Percentiles rank a stretch among this genome's conserved stretches.
Conservation (phyloP, 768 basidiomycete genomes). For the Agrocybe chaxingu region DNA sequence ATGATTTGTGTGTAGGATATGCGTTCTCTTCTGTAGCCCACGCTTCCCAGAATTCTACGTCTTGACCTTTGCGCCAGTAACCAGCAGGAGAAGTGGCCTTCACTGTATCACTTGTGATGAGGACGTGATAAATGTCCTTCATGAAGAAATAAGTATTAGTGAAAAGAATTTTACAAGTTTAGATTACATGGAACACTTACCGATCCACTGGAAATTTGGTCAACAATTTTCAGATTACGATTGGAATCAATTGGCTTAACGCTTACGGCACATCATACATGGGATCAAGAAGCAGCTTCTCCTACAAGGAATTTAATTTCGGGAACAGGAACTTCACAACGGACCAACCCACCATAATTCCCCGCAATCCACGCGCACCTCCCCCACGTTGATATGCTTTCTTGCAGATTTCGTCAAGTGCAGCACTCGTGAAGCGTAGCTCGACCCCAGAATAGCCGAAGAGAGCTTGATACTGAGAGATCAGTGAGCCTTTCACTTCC, state of each 20-base stretch:
- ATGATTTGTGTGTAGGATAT: slow-evolving; percentile 13
- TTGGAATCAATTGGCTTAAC: not conserved
- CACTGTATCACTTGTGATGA: slow-evolving; percentile 72
- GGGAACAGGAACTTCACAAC: not conserved
- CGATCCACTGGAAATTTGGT: slow-evolving; percentile 48
- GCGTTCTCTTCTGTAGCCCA: slow-evolving; percentile 68
- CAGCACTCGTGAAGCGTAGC: slow-evolving; percentile 79
- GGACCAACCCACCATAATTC: slow-evolving; percentile 66
- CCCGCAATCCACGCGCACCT: slow-evolving; percentile 85
- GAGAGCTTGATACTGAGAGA: slow-evolving; percentile 85
- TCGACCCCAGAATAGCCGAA: slow-evolving; percentile 85
- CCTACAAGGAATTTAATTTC: slow-evolving; percentile 40
- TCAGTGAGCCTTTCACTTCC: slow-evolving; percentile 87
- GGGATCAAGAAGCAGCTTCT: slow-evolving; percentile 75
- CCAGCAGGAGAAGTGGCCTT: slow-evolving; percentile 57
- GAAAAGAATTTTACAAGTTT: not conserved
- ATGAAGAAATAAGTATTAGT: not conserved
- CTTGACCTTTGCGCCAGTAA: slow-evolving; percentile 75
- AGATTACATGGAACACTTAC: slow-evolving; percentile 34
- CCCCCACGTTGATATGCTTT: slow-evolving; percentile 81
- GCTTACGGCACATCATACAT: slow-evolving; percentile 94
- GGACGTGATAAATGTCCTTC: slow-evolving; percentile 77
- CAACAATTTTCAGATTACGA: not conserved
- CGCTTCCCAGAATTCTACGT: slow-evolving; percentile 67
- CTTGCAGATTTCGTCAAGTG: slow-evolving; percentile 77